These are phyloP conservation scores for Cladosporium sp. DNA, from an alignment of 2,329 filamentous ascomycete genomes.

Conservation along the genomic window DNA sequence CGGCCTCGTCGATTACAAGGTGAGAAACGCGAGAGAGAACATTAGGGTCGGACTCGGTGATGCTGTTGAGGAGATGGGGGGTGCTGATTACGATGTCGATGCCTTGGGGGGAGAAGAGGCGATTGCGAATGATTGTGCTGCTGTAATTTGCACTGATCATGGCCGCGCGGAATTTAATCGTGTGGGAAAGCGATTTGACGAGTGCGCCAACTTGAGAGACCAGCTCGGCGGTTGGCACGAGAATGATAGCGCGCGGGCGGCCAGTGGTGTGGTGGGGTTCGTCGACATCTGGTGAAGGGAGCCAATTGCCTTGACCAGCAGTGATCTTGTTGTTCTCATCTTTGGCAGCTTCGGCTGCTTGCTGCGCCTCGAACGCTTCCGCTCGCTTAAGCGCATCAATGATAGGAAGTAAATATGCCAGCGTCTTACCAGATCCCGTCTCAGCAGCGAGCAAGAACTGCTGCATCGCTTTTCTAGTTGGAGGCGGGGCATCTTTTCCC, in stretches of 20 bases:
- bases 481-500: slow-evolving; percentile 20
- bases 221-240: slow-evolving; percentile 89
- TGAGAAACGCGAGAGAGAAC: slow-evolving; percentile 87
- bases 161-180: slow-evolving; percentile 78
- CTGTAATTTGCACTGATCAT: slow-evolving; percentile 74
- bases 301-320: slow-evolving; percentile 13
- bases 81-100: slow-evolving; percentile 85
- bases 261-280: slow-evolving; percentile 70
- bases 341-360: slow-evolving; percentile 27
- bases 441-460: slow-evolving; percentile 86
- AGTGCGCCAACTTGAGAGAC: slow-evolving; percentile 80
- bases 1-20: slow-evolving; percentile 89
- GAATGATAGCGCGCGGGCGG: slow-evolving; percentile 74
- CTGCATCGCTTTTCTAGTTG: slow-evolving; percentile 40
- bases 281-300: slow-evolving; percentile 48
- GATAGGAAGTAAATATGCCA: slow-evolving; percentile 82
- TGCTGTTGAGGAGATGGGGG: slow-evolving; percentile 81
- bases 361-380: slow-evolving; percentile 52
- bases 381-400: slow-evolving; percentile 79
- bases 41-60: slow-evolving; percentile 84
- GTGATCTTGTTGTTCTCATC: slow-evolving; percentile 29
- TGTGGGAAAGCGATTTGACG: slow-evolving; percentile 77
- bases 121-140: slow-evolving; percentile 74
- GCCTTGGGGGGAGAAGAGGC: slow-evolving; percentile 73
- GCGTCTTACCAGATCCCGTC: slow-evolving; percentile 93